phyloP scores from a whole-genome alignment of 1,284 basidiomycete genomes.

The Pseudozyma sp. region DNA sequence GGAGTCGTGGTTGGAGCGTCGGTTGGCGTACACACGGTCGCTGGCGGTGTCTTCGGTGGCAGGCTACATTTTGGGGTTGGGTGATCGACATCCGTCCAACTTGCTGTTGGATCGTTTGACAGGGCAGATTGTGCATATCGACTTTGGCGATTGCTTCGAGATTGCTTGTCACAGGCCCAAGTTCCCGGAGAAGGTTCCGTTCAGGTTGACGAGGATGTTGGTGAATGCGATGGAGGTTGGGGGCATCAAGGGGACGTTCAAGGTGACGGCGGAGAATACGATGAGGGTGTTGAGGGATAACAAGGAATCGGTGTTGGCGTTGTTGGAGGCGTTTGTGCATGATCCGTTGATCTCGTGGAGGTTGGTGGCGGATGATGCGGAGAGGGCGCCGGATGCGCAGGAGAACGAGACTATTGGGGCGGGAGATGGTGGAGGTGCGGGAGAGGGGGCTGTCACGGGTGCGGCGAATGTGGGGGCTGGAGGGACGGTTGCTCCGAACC shows the following conservation, averaged over 20 bases:
- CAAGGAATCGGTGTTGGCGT: slow-evolving; percentile 97
- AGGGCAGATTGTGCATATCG: slow-evolving; percentile 96
- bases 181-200: slow-evolving; percentile 98
- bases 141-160: slow-evolving; percentile 77
- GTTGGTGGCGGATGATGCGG: slow-evolving; percentile 57
- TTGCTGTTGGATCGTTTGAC: slow-evolving; percentile 90
- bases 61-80: slow-evolving; percentile 90
- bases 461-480: slow-evolving; percentile 12
- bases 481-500: slow-evolving; percentile 14
- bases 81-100: slow-evolving; percentile 98
- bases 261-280: slow-evolving; percentile 93
- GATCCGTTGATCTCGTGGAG: slow-evolving; percentile 75
- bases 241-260: slow-evolving; percentile 96
- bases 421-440: not conserved
- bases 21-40: slow-evolving; percentile 95
- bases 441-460: slow-evolving; percentile 1
- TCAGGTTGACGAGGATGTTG: slow-evolving; percentile 97
- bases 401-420: slow-evolving; percentile 58
- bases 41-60: slow-evolving; percentile 74
- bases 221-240: slow-evolving; percentile 98
- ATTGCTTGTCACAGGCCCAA: slow-evolving; percentile 79
- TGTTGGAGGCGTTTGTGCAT: slow-evolving; percentile 84
- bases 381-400: slow-evolving; percentile 60
- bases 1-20: slow-evolving; percentile 96
- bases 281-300: slow-evolving; percentile 97